These are phyloP conservation scores for Solanum hybrid DNA, from an alignment of 305 asterid genomes.

Conservation along the genomic window DNA sequence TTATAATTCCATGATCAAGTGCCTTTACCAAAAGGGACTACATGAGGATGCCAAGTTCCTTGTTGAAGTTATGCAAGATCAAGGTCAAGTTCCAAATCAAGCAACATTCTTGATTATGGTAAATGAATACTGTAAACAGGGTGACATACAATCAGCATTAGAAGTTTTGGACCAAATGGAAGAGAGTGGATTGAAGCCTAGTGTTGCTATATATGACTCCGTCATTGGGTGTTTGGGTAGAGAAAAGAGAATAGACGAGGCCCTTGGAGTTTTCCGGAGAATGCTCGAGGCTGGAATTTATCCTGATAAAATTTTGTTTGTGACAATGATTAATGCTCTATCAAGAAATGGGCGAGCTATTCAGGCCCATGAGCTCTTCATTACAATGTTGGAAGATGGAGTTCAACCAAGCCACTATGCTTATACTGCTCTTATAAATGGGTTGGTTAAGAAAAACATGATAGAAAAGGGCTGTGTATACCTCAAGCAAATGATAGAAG, in stretches of 20 bases:
- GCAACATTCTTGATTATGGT: conserved; percentile 37
- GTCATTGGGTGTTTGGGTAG: conserved; percentile 41
- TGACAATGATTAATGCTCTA: conserved; percentile 49
- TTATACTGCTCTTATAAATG: conserved; percentile 47
- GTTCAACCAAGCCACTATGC: conserved; percentile 37
- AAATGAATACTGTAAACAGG: conserved; percentile 37
- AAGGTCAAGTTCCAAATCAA: conserved; percentile 37
- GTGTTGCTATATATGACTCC: conserved; percentile 36
- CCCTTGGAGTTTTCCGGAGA: conserved; percentile 31
- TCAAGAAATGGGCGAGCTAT: conserved; percentile 40
- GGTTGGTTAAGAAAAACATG: conserved; percentile 51
- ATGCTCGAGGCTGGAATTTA: conserved; percentile 40
- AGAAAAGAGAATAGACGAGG: conserved; percentile 33
- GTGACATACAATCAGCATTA: conserved; percentile 35
- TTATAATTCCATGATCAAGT: conserved; percentile 46
- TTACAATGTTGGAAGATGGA: conserved; percentile 30
- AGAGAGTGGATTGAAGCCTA: conserved; percentile 38
- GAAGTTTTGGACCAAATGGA: conserved; percentile 37
- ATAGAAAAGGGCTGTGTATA: conserved; percentile 31
- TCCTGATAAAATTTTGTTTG: conserved; percentile 43
- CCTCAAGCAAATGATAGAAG: conserved; percentile 46
- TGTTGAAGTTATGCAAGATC: conserved; percentile 38
- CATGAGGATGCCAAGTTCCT: conserved; percentile 30
- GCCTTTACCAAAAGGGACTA: conserved; percentile 33
- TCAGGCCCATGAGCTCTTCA: conserved; percentile 34